Base-by-base conservation (phyloP, 2,329 filamentous ascomycete genomes). In the Fusarium protoensiforme region DNA sequence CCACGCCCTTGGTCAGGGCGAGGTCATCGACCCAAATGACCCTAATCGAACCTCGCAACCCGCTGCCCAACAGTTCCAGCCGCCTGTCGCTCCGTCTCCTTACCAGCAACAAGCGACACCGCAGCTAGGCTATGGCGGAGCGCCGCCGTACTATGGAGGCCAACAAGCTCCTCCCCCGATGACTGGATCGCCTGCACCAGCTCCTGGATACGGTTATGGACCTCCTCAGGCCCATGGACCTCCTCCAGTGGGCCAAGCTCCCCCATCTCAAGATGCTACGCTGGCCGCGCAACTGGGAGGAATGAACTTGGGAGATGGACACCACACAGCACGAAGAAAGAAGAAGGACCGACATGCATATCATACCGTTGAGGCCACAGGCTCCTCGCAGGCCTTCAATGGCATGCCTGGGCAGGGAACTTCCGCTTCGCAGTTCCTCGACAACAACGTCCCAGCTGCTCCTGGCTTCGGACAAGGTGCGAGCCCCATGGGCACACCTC, bases 321-420 rank as follows among this genome's bases (percentile, higher is more conserved):
- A 86, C 38, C 81, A 89, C 57, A 85, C 85, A 3, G 84, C 83
- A 65, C 88, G 91, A 81, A 93, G 87, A 82, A 94, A 95, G 87
- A 98, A 98, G 90, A 98, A 98, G 88, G 93, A 98, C 81, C 91
- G 94, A 68, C 96, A 98, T 84, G 96, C 95, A 72, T 93, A 97
- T 82, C 96, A 98, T 82, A 92, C 91, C 41, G 90, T 98, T 61
- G 94, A 96, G 73, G 90, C 93, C 24, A 87, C 87, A 7, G 90
- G 91, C 58, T 91, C 90, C 36, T 90, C 92, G 7, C 91, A 93
- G 78, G 85, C 90, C 13, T 93, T 93, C 84, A 92, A 92, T 80
- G 92, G 90, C 69, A 90, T 92, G 78, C 90, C 91, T 2, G 87
- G 89, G 27, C 84, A 86, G 13, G 89, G 87, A 33, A 86, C 86